Percentiles rank a stretch among this genome's conserved stretches.
These are phyloP conservation scores for Fusarium sp. DNA, from an alignment of 2,329 filamentous ascomycete species.

Conservation along the genomic window DNA sequence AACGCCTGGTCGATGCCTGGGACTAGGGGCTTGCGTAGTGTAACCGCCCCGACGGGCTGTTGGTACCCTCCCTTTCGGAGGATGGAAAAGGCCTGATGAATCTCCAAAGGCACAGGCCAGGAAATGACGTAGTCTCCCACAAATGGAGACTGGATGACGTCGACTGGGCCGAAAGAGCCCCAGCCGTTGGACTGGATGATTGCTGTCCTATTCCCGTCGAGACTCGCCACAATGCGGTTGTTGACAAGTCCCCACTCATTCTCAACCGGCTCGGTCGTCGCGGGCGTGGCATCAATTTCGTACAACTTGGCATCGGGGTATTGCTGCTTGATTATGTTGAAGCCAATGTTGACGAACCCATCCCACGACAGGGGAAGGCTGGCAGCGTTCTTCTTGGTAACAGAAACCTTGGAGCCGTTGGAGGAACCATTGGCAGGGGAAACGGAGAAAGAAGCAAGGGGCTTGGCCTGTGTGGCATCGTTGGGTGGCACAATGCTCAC, in stretches of 20 bases:
- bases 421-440: background rate
- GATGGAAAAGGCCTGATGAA: constrained; percentile 17
- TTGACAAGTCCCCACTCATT: constrained; percentile 27
- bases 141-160: constrained; percentile 14
- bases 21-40: constrained; percentile 18
- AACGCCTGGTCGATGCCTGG: constrained; percentile 22
- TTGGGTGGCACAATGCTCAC: constrained; percentile 2
- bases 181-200: constrained; percentile 25
- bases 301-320: constrained; percentile 15
- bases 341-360: constrained; percentile 21
- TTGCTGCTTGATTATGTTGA: constrained; percentile 16
- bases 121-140: constrained; percentile 1
- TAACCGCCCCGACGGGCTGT: constrained; percentile 4
- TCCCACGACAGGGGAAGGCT: constrained; percentile 21
- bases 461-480: background rate
- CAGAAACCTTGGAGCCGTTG: background rate
- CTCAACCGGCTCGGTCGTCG: constrained; percentile 3
- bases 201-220: constrained; percentile 17
- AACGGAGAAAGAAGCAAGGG: constrained; percentile 4
- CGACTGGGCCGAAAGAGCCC: constrained; percentile 15
- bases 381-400: background rate
- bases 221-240: constrained; percentile 18
- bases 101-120: constrained; percentile 19
- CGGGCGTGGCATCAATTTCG: constrained; percentile 21
- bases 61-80: constrained; percentile 26